Percentiles rank a stretch among this genome's conserved stretches.
These are phyloP conservation scores for Boletus bicolor DNA, from an alignment of 768 basidiomycete species.

Conservation along the genomic window DNA sequence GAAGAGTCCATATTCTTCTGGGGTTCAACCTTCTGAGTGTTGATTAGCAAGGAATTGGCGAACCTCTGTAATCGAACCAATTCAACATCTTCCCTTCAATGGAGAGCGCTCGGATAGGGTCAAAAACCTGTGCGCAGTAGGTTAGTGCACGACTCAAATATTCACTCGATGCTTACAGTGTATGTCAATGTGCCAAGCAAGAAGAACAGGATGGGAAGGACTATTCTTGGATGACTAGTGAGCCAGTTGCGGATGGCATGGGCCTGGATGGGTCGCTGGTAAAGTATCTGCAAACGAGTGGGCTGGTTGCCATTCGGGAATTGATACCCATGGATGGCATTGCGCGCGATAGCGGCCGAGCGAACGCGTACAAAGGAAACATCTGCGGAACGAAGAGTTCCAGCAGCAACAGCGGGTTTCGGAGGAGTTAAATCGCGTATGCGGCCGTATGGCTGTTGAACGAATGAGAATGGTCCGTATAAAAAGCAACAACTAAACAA, in stretches of 20 bases:
- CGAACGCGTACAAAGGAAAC: constrained; percentile 61
- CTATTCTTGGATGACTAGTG: constrained; percentile 80
- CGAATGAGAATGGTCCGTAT: background rate
- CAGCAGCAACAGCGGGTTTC: constrained; percentile 57
- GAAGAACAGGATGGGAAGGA: constrained; percentile 78
- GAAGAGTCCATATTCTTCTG: constrained; percentile 65
- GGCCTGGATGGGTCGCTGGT: constrained; percentile 61
- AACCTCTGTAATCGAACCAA: constrained; percentile 80
- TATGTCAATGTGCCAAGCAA: constrained; percentile 88
- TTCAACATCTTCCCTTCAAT: constrained; percentile 78
- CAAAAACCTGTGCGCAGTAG: constrained; percentile 66
- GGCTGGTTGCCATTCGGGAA: constrained; percentile 28
- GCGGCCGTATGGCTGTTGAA: constrained; percentile 71
- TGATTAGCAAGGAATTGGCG: constrained; percentile 9
- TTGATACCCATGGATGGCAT: constrained; percentile 66
- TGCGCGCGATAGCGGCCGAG: constrained; percentile 79
- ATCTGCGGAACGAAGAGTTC: constrained; percentile 61
- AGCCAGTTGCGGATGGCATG: constrained; percentile 77
- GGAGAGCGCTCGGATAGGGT: constrained; percentile 83
- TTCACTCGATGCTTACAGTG: constrained; percentile 50
- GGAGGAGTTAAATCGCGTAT: constrained; percentile 67
- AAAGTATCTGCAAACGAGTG: constrained; percentile 53
- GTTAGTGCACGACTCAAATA: background rate
- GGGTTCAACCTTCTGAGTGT: background rate
- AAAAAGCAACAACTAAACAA: constrained; percentile 3